A percentile compares a stretch with the other conserved stretches of the same genome.
Evolutionary conservation across 352 stramenopile species (phyloP).

Genomic region (Aphanomyces cochlioides): DNA sequence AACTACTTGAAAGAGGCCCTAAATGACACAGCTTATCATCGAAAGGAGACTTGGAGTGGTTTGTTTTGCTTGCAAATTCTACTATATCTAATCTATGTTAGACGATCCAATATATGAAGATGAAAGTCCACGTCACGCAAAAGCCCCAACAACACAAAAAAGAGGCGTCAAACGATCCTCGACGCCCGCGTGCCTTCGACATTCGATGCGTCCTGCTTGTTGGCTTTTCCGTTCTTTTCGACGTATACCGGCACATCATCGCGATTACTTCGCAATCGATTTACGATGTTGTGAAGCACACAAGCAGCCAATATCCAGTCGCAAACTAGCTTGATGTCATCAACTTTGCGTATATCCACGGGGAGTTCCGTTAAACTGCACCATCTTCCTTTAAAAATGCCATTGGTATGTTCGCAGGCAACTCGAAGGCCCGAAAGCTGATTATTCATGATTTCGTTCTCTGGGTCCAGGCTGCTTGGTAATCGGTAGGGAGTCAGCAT

Average conservation of each 20-base stretch:
- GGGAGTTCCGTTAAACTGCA: background rate
- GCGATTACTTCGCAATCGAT: background rate
- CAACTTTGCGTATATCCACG: background rate
- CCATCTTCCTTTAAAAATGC: background rate
- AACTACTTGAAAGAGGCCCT: too few species aligned
- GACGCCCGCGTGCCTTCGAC: too few species aligned
- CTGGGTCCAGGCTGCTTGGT: background rate
- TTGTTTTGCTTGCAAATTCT: too few species aligned
- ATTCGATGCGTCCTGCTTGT: too few species aligned
- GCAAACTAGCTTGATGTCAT: background rate
- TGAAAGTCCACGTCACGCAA: too few species aligned
- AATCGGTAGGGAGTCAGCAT: constrained; percentile 8
- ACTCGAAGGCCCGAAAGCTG: constrained; percentile 1
- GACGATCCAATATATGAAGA: too few species aligned
- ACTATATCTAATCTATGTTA: too few species aligned
- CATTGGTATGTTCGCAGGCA: background rate
- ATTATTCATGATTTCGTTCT: constrained; percentile 5
- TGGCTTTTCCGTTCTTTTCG: background rate
- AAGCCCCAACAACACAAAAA: too few species aligned
- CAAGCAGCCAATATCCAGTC: background rate
- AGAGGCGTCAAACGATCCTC: too few species aligned
- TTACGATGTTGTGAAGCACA: constrained; percentile 1
- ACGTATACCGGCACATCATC: background rate
- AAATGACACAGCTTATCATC: too few species aligned
- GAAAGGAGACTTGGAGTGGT: too few species aligned